A percentile compares a stretch with the other conserved stretches of the same genome.
These are phyloP conservation scores for Oleoguttula mirabilis DNA, from an alignment of 495 filamentous ascomycete species.

Conservation along the genomic window DNA sequence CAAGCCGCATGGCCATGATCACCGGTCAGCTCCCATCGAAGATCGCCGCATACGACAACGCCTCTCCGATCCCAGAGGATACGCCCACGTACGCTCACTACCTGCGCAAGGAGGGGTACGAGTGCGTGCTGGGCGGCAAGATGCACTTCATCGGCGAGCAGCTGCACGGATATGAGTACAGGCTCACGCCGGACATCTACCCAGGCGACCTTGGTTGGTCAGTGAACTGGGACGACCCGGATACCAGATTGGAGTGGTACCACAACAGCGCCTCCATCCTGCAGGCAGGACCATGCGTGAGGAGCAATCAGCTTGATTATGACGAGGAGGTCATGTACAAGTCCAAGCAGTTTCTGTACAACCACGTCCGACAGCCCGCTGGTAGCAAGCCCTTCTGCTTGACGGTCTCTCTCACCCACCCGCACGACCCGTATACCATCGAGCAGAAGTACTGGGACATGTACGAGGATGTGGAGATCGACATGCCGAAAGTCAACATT, in stretches of 20 bases:
- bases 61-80: constrained; percentile 58
- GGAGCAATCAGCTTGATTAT: constrained; percentile 88
- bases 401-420: constrained; percentile 83
- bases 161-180: constrained; percentile 77
- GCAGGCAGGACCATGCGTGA: constrained; percentile 69
- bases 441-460: constrained; percentile 77
- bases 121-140: constrained; percentile 81
- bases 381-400: constrained; percentile 65
- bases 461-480: constrained; percentile 79
- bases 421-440: constrained; percentile 86
- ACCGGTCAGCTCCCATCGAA: constrained; percentile 75
- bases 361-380: constrained; percentile 60
- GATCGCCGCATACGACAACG: constrained; percentile 82
- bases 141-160: constrained; percentile 95
- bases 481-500: constrained; percentile 60
- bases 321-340: constrained; percentile 87
- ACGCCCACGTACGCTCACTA: constrained; percentile 82
- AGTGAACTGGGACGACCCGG: constrained; percentile 81
- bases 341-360: constrained; percentile 67
- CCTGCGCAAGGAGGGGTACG: constrained; percentile 68
- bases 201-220: constrained; percentile 83
- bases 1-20: constrained; percentile 79
- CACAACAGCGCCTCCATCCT: constrained; percentile 83
- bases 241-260: constrained; percentile 76
- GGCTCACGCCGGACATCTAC: constrained; percentile 85